Base-by-base conservation (phyloP, 345 rosid species). In the Noccaea caerulescens region DNA sequence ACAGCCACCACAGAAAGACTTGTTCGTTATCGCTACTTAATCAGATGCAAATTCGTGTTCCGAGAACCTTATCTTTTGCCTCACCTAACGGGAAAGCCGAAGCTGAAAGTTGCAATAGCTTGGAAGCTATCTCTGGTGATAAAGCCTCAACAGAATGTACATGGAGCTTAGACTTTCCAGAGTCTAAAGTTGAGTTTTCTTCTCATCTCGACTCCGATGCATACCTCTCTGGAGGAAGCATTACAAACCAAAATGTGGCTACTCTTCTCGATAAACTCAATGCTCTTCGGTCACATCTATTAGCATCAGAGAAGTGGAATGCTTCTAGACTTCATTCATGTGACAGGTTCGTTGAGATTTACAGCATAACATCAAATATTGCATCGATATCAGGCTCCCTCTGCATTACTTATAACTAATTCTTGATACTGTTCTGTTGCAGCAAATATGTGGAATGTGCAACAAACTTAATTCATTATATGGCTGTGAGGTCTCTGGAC, bases 231-330 rank as follows among this genome's bases (percentile, higher is more conserved):
- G 58, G 55, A 37, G 58, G 59, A 43, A 70, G 58, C 57, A 41
- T 9, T 50, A 83, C 69, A 49, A 59, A 72, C 66, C 45, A 44
- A 11, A 49, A 73, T 50, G 42, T 58, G 60, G 72, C 75, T 63
- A 66, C 76, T 70, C 67, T 88, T 65, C 78, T 82, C 1, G 83
- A 81, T 8, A 82, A 84, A 80, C 72, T 84, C 25, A 81, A 77
- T 68, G 90, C 88, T 66, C 76, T 85, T 68, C 77, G 61, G 53
- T 84, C 87, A 23, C 90, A 84, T 77, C 77, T 84, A 2, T 72
- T 85, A 67, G 93, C 93, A 37, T 80, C 88, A n/a, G 87, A 84
- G 63, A 84, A 71, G 66, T 88, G 87, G 90, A 84, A 84, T 73
- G 75, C 86, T 73, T 82, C 90, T 66, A 77, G 57, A 27, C 84